Evolutionary conservation across 352 stramenopile genomes (phyloP).

Genomic region (Thalassiosira exigua): DNA sequence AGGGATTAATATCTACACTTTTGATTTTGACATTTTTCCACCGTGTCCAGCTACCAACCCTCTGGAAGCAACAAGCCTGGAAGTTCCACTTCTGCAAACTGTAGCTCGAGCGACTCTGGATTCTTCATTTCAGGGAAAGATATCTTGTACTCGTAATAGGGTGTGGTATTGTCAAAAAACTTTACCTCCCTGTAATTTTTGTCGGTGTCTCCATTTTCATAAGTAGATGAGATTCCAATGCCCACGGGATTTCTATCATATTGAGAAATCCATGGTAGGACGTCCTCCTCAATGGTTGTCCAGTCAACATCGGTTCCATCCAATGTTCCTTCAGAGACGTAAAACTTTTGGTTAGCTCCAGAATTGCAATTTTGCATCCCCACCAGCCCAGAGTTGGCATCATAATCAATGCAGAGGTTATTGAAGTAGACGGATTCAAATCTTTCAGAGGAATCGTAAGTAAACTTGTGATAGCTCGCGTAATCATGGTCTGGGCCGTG

Average conservation of each 20-base stretch:
- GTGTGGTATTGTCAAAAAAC: conserved; percentile 39
- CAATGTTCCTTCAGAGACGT: neutral
- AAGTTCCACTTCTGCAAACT: conserved; percentile 54
- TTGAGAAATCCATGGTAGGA: conserved; percentile 33
- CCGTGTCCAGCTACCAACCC: too few relatives aligned
- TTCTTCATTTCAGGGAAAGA: conserved; percentile 38
- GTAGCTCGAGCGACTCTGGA: conserved; percentile 8
- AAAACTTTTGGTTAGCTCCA: neutral
- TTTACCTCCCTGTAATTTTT: conserved; percentile 40
- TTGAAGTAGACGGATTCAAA: neutral
- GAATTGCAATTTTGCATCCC: neutral
- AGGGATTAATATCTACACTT: too few relatives aligned
- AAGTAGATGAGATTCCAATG: conserved; percentile 31
- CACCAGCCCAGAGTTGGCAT: neutral
- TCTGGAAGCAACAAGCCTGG: conserved; percentile 20
- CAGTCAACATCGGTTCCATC: neutral
- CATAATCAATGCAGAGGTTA: neutral
- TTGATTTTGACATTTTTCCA: too few relatives aligned
- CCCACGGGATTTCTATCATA: conserved; percentile 42
- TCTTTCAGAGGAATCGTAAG: neutral
- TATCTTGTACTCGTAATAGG: conserved; percentile 56
- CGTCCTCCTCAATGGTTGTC: neutral
- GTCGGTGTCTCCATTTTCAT: conserved; percentile 36
- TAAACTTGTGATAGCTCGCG: neutral
- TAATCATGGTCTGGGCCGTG: neutral